Percentiles rank a stretch among this genome's conserved stretches.
Conservation (phyloP, 75 land plant species). For the Picea sitchensis region DNA sequence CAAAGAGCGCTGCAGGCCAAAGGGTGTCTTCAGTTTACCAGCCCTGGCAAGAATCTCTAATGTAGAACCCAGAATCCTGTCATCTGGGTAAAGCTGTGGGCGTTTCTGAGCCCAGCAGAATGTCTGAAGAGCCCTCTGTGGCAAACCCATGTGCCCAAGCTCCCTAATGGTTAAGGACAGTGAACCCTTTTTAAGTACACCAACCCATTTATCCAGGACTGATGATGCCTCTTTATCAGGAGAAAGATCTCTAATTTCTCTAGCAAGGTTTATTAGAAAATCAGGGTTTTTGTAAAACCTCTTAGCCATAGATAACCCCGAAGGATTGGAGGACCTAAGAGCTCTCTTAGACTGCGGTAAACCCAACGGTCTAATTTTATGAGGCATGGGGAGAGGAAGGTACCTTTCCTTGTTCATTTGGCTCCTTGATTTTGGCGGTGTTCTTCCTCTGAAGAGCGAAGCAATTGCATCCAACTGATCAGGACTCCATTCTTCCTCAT, state of each 20-base stretch:
- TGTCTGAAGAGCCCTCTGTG: constrained; percentile 52
- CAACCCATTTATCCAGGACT: constrained; percentile 37
- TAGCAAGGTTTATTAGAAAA: constrained; percentile 36
- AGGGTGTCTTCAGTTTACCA: constrained; percentile 31
- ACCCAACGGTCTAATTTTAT: constrained; percentile 45
- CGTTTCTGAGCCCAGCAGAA: constrained; percentile 69
- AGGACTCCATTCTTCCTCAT: constrained; percentile 25
- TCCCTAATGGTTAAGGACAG: constrained; percentile 56
- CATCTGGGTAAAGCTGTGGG: constrained; percentile 59
- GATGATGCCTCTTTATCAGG: constrained; percentile 33
- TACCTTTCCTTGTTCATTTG: constrained; percentile 42
- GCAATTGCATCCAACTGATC: constrained; percentile 55
- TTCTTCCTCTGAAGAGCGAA: constrained; percentile 46
- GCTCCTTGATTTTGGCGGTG: constrained; percentile 36
- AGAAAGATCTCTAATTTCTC: constrained; percentile 39
- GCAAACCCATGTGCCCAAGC: constrained; percentile 59
- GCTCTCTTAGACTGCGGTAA: constrained; percentile 57
- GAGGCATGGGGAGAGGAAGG: constrained; percentile 56
- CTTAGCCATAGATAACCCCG: constrained; percentile 19
- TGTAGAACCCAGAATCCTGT: constrained; percentile 49
- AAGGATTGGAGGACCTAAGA: constrained; percentile 11
- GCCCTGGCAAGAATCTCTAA: constrained; percentile 57
- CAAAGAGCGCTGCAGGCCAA: constrained; percentile 27
- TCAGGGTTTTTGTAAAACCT: constrained; percentile 34
- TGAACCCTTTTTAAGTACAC: constrained; percentile 44